Base-by-base conservation (phyloP, 805 yeast genomes). In the Candida broadrunensis region DNA sequence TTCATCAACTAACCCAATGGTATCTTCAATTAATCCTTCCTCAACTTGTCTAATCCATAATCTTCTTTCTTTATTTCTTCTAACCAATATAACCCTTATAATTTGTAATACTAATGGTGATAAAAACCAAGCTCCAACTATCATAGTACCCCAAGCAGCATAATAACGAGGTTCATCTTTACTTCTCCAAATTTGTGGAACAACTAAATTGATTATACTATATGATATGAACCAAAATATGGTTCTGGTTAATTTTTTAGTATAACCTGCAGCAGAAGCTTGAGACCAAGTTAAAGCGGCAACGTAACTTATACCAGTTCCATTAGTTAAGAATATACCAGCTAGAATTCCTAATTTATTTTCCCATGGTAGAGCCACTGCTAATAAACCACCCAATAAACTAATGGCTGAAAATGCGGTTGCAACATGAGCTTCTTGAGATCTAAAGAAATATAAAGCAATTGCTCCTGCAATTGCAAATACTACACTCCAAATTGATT, bases 171-270 rank as follows among this genome's bases (percentile, higher is more conserved):
- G 82, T 6, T 70, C 65, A 46, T 72, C 73, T n/a, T 49, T 54
- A 7, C 51, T 59, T 51, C 67, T 64, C 81, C 82, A 79, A 26
- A 78, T 51, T 52, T 78, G 83, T 3, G 83, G 82, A 3, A 80
- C 72, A 21, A 78, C 70, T 26, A 78, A 65, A 47, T 79, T 78
- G 7, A 78, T 63, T 37, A 77, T 46, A 43, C 75, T 63, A 43
- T 73, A 78, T 15, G 66, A 65, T n/a, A 67, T 56, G 73, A 74
- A 65, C 20, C 63, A 58, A 45, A 71, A 48, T 20, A 67, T 74
- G 44, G 66, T 73, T 58, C 79, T 70, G 1, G 73, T 66, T 7
- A 75, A 42, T 44, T 67, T 69, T 55, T 79, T 78, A 9, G 83
- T 75, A 47, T 75, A 35, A 39, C 80, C 80, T 7, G 80, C 66